phyloP scores from a whole-genome alignment of 257 asterid genomes.

The Capsicum baccatum region DNA sequence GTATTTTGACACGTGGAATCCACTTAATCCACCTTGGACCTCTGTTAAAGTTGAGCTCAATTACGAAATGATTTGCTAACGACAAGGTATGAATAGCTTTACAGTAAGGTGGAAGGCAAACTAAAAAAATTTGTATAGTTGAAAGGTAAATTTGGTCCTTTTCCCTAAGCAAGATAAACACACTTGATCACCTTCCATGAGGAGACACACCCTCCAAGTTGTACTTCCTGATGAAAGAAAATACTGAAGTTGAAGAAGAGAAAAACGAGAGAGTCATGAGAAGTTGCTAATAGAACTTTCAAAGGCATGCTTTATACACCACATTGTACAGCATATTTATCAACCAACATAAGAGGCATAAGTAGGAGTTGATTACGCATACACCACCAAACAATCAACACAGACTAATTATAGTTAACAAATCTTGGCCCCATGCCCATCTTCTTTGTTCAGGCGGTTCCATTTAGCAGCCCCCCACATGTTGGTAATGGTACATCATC shows the following conservation, averaged over 20 bases:
- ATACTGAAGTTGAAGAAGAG: background rate
- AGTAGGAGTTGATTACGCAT: background rate
- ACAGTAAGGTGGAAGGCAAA: background rate
- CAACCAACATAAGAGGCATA: slow-evolving; percentile 8
- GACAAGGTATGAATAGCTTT: background rate
- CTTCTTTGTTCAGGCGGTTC: background rate
- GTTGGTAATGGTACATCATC: background rate
- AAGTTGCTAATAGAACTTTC: background rate
- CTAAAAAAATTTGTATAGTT: background rate
- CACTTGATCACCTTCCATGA: slow-evolving; percentile 1
- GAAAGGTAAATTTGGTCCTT: background rate
- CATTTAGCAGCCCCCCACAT: background rate
- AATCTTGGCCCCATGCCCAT: background rate
- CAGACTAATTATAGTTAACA: background rate
- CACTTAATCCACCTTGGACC: background rate
- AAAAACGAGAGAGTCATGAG: background rate
- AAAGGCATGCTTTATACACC: background rate
- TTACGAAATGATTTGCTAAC: background rate
- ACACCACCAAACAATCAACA: slow-evolving; percentile 1
- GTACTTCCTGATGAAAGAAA: background rate
- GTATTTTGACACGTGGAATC: background rate
- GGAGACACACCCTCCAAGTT: background rate
- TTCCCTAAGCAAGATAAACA: slow-evolving; percentile 5
- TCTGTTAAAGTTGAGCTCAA: background rate
- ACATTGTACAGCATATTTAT: background rate